These are phyloP conservation scores for Trichoderma harzianum DNA, from an alignment of 2,329 filamentous ascomycete genomes.

Conservation along the genomic window DNA sequence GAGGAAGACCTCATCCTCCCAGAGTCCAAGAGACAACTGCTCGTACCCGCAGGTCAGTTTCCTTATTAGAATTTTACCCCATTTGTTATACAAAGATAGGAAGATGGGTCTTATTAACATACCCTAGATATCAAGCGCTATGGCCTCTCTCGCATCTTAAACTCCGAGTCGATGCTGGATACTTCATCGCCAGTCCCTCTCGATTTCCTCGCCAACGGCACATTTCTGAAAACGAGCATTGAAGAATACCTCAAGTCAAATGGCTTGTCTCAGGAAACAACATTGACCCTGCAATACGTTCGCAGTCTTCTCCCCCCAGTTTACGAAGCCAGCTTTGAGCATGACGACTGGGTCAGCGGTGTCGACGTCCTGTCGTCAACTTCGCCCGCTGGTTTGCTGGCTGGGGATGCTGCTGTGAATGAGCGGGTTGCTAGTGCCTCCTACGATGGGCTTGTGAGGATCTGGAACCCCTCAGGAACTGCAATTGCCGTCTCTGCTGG, in stretches of 20 bases:
- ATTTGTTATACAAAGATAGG: no score
- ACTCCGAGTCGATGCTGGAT: slow-evolving; percentile 68
- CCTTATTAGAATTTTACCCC: background rate
- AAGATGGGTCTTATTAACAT: background rate
- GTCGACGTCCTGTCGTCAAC: slow-evolving; percentile 75
- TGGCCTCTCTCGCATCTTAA: slow-evolving; percentile 67
- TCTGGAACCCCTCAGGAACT: slow-evolving; percentile 89
- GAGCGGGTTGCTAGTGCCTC: slow-evolving; percentile 80
- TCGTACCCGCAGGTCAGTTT: slow-evolving; percentile 56
- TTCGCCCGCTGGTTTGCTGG: slow-evolving; percentile 54
- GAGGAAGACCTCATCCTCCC: slow-evolving; percentile 60
- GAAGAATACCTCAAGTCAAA: slow-evolving; percentile 85
- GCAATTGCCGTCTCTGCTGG: slow-evolving; percentile 73
- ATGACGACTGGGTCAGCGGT: slow-evolving; percentile 93
- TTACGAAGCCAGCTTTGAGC: slow-evolving; percentile 88
- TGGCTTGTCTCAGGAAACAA: slow-evolving; percentile 85
- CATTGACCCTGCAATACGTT: slow-evolving; percentile 86
- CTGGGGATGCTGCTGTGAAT: slow-evolving; percentile 31
- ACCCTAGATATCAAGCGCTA: slow-evolving; percentile 63
- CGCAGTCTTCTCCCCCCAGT: slow-evolving; percentile 84
- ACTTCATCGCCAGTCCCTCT: slow-evolving; percentile 68
- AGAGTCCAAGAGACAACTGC: slow-evolving; percentile 58
- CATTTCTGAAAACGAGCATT: slow-evolving; percentile 82
- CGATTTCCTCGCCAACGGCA: slow-evolving; percentile 94
- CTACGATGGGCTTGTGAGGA: slow-evolving; percentile 82